Evolutionary conservation across 495 filamentous ascomycete genomes (phyloP), one percentile per base, ranked within the genome.

Genomic region (Podospora fimiseda): DNA sequence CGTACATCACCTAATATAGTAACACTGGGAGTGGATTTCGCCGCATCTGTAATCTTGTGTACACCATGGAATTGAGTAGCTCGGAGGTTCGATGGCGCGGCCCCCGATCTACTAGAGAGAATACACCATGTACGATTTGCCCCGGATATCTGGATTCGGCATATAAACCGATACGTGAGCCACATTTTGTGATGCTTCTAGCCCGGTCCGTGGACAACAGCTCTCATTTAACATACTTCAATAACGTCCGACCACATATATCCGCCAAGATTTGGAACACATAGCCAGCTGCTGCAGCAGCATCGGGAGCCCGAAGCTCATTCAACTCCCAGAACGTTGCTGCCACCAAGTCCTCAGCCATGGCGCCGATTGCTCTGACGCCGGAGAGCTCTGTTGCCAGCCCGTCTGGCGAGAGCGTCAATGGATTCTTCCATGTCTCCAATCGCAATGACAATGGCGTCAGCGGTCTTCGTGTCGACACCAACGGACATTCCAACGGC

Each of bases 291-390:
- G 53, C 63, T 51, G 55, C 58, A 68, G 49, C 53, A 50, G 58
- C 46, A 50, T 4, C 41, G 42, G 51, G 51, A 51, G 50, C 21
- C 30, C 27, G 11, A 11, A 11, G 19, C 43, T 18, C 39, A 41
- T 14, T n/a, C 8, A 37, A 8, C n/a, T 37, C 8, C 16, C 39
- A 6, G 14, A 33, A 47, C 46, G 42, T 56, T 49, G 52, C 52
- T 56, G 55, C 50, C 48, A 60, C 58, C 56, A 60, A 56, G 59
- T 55, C 54, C 53, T 46, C 59, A 57, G 52, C 44, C 58, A 74
- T 74, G 71, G 65, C 71, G 50, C 71, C 71, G 52, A 70, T 67
- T 51, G 71, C 70, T 59, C 63, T 68, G 18, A 71, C 64, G 45
- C 65, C 67, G 40, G 66, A 70, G 59, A 65, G 57, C 59, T 68